Evolutionary conservation across 139 green algal genomes (phyloP).

Genomic region (Ostreobium quekettii): DNA sequence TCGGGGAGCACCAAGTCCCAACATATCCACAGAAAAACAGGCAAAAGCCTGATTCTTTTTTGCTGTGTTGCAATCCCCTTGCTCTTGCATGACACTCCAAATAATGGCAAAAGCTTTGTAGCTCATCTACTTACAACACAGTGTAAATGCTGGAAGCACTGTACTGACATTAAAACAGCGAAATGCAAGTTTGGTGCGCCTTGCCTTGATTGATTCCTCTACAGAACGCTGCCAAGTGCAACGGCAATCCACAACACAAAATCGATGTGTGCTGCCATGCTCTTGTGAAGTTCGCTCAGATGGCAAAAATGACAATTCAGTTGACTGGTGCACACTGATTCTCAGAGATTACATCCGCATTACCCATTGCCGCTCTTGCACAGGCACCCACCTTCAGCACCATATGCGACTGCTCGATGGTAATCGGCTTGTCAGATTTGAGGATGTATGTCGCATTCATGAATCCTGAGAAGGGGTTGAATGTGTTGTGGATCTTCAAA

Average conservation of each 20-base stretch:
- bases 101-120: too few relatives aligned
- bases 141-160: not conserved
- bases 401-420: constrained; percentile 35
- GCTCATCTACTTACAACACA: constrained; percentile 17
- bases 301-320: not conserved
- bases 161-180: not conserved
- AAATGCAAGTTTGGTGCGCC: not conserved
- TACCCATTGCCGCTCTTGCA: not conserved
- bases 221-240: not conserved
- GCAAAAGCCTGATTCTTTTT: too few relatives aligned
- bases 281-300: not conserved
- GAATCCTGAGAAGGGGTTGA: constrained; percentile 96
- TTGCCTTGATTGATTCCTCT: not conserved
- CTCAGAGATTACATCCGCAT: not conserved
- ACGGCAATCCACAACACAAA: not conserved
- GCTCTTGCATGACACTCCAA: too few relatives aligned
- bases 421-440: constrained; percentile 57
- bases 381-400: constrained; percentile 36
- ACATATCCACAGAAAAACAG: too few relatives aligned
- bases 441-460: constrained; percentile 93
- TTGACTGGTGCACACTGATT: not conserved
- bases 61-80: too few relatives aligned
- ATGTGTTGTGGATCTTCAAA: constrained; percentile 87
- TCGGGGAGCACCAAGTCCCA: too few relatives aligned
- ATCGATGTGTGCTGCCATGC: not conserved